Evolutionary conservation across 192 early-diverging fungal species (phyloP), one percentile per base, ranked within the genome.

Genomic region (Spizellomyces sp.): DNA sequence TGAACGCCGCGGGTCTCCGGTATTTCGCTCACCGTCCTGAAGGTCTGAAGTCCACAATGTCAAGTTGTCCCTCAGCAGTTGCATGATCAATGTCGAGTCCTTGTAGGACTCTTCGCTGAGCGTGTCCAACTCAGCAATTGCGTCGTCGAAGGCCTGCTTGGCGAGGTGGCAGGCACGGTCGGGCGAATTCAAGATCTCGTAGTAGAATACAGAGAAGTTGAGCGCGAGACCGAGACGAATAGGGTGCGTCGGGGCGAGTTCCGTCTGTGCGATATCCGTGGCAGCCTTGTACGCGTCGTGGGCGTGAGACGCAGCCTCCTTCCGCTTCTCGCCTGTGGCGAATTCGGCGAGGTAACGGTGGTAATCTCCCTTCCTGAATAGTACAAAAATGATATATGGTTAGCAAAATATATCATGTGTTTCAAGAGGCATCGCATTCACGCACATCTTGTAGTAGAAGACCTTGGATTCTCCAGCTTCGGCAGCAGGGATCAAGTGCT

Each of bases 391-490:
- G 57, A 14, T 45, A 5, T 43, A 73, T n/a, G 45, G n/a, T 9
- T 36, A 36, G 22, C 17, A 27, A 36, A 65, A 61, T 63, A 63
- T n/a, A 2, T 54, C 2, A 54, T 0, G 17, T 54, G 52, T 54
- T 75, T 22, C 8, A 6, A 1, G 17, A 36, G 27, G 27, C 3
- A 36, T 36, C 27, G 27, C 27, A 44, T 45, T 41, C 9, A 81
- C 87, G 76, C 76, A 91, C 97, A 99, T 98, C 90, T 99, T 99
- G 90, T 92, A 96, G 90, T 97, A 99, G 86, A 99, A 99, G 80
- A 99, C 95, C 87, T 95, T 96, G 75, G 97, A 98, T 86, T 99
- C 97, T 77, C 94, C 91, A 83, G 93, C 89, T 79, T 91, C 91
- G 66, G 94, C 93, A 71, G 88, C 82, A 70, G 93, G 92, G 73